phyloP scores from a whole-genome alignment of 345 rosid genomes.

The Capsella bursapastoris region DNA sequence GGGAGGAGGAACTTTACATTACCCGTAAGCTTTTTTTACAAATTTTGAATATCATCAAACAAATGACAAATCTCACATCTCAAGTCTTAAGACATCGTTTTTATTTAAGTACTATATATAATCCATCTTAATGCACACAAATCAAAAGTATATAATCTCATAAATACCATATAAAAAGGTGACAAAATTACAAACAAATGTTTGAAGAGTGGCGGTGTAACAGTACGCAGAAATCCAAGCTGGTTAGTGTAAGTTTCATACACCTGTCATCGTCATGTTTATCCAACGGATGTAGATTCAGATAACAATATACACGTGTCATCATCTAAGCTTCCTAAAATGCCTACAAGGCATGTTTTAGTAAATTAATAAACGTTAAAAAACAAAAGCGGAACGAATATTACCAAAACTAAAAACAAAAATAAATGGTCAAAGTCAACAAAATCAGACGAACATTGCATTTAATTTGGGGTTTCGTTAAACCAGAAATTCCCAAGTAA shows the following conservation, averaged over 20 bases:
- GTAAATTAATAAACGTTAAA: background rate
- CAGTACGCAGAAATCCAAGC: slow-evolving; percentile 32
- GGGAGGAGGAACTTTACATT: too few relatives aligned
- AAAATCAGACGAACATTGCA: slow-evolving; percentile 38
- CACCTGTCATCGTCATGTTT: slow-evolving; percentile 30
- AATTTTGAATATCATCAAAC: too few relatives aligned
- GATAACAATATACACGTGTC: background rate
- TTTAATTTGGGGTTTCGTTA: slow-evolving; percentile 22
- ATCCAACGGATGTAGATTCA: slow-evolving; percentile 23
- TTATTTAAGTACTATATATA: too few relatives aligned
- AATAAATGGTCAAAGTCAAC: slow-evolving; percentile 32
- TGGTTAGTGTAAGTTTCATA: background rate
- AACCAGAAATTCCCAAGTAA: background rate
- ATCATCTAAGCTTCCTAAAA: slow-evolving; percentile 24
- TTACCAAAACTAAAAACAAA: background rate
- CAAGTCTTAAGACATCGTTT: too few relatives aligned
- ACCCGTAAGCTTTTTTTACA: too few relatives aligned
- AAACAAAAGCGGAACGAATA: slow-evolving; percentile 40
- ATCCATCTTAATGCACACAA: too few relatives aligned
- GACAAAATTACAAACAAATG: too few relatives aligned
- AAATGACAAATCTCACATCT: too few relatives aligned
- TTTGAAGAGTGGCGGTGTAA: slow-evolving; percentile 27
- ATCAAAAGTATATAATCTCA: too few relatives aligned
- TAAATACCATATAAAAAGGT: too few relatives aligned
- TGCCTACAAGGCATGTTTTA: slow-evolving; percentile 34